phyloP scores from a whole-genome alignment of 768 basidiomycete species.

The Russula virescens region DNA sequence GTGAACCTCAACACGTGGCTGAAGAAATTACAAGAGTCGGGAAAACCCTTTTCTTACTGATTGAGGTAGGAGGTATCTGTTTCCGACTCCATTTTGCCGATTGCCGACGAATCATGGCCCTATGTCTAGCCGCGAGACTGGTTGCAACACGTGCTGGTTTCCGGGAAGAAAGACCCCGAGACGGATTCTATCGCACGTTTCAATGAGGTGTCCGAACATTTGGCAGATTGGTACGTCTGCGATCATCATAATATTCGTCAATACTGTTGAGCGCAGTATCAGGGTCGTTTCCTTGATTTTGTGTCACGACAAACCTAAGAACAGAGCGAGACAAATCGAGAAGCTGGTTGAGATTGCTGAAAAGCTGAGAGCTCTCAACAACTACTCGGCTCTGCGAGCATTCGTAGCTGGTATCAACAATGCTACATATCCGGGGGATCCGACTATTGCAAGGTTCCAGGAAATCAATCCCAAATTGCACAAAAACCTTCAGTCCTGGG shows the following conservation, averaged over 20 bases:
- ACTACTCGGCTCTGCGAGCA: conserved; percentile 89
- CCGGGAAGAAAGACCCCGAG: conserved; percentile 57
- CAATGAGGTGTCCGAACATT: conserved; percentile 72
- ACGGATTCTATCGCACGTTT: conserved; percentile 68
- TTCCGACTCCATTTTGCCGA: background rate
- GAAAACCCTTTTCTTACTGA: conserved; percentile 61
- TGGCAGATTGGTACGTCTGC: conserved; percentile 64
- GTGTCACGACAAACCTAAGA: conserved; percentile 72
- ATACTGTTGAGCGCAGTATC: conserved; percentile 7
- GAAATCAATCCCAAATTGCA: conserved; percentile 57
- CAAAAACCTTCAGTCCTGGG: conserved; percentile 77
- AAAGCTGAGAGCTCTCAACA: conserved; percentile 75
- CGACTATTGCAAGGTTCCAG: conserved; percentile 71
- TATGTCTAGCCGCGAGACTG: conserved; percentile 72
- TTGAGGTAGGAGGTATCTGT: conserved; percentile 50
- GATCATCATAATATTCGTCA: conserved; percentile 19
- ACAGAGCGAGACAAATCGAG: conserved; percentile 78
- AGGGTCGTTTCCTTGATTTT: conserved; percentile 92
- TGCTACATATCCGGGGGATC: conserved; percentile 70
- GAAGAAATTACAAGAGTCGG: conserved; percentile 80
- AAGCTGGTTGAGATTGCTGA: conserved; percentile 83
- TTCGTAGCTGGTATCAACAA: conserved; percentile 92
- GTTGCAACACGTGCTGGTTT: conserved; percentile 71
- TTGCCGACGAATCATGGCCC: conserved; percentile 17
- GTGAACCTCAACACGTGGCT: conserved; percentile 65